Evolutionary conservation across 2,329 filamentous ascomycete genomes (phyloP), one percentile per base, ranked within the genome.

Genomic region (Sclerotinia spermophila): DNA sequence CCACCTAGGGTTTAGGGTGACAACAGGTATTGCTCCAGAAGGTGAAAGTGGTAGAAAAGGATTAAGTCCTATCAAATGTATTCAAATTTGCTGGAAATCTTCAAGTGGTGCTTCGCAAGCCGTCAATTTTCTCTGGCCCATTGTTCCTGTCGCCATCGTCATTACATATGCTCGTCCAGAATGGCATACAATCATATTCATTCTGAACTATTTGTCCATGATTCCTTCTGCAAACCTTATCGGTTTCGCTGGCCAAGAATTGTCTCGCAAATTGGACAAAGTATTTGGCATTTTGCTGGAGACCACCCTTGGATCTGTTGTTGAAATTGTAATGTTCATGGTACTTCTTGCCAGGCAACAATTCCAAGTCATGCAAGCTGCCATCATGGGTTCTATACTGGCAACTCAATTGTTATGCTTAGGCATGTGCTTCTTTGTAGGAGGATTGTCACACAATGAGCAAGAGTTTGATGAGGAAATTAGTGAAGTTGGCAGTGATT

Each of bases 301-400:
- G 76, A 88, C 86, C 2, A 88, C 86, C 75, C 80, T 94, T 64
- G 92, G 91, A 3, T 92, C 91, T 0, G 82, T 94, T 7, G 92
- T 96, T 68, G 93, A 97, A 78, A 90, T 96, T 70, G 87, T 96
- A 62, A 82, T 96, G 45, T 95, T 96, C 81, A 90, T 95, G 83
- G 87, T 94, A 4, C 82, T 96, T 56, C 84, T 96, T 6, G 79
- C 79, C 24, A 53, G 62, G 45, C 75, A 83, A 65, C 80, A 83
- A 79, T 89, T 90, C 71, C 84, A 86, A 27, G 91, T 96, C 75
- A 93, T 96, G 75, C 89, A 93, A 78, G 92, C 92, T 66, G 93
- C 93, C 30, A 94, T 96, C 67, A 82, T 96, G 0, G 93, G 93
- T 48, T 95, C 92, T 0, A 91, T 96, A 53, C 81, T 97, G 48